These are phyloP conservation scores for Pluteus cervinus DNA, from an alignment of 768 basidiomycete species.

Conservation along the genomic window DNA sequence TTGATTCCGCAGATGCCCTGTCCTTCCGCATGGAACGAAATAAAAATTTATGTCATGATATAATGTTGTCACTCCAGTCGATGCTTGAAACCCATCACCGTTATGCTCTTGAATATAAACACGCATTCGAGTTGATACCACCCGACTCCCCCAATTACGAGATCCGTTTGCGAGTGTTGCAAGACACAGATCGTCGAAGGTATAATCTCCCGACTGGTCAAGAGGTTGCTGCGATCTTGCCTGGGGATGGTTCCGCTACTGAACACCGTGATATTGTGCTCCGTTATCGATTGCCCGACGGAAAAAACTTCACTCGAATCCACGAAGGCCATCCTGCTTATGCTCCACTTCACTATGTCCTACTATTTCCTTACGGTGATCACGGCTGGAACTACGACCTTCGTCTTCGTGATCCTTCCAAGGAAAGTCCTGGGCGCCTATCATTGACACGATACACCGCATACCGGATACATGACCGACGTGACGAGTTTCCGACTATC, in stretches of 20 bases:
- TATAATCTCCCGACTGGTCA: constrained; percentile 32
- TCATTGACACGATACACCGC: no score
- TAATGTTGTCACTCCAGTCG: constrained; percentile 13
- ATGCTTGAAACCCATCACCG: constrained; percentile 8
- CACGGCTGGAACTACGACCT: constrained; percentile 36
- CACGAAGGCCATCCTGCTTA: constrained; percentile 34
- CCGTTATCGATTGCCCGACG: no score
- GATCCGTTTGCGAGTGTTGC: constrained; percentile 1
- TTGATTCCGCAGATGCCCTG: no score
- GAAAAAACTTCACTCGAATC: no score
- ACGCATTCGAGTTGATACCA: constrained; percentile 14
- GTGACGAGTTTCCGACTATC: constrained; percentile 21
- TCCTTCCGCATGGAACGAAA: constrained; percentile 13
- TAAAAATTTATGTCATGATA: constrained; percentile 3
- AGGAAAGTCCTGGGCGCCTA: not conserved
- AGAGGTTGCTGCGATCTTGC: constrained; percentile 32
- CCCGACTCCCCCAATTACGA: not conserved
- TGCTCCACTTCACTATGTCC: constrained; percentile 32
- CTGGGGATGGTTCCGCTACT: constrained; percentile 19
- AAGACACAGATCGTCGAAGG: constrained; percentile 17
- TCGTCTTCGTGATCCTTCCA: constrained; percentile 7
- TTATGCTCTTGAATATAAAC: constrained; percentile 13
- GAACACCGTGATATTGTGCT: no score
- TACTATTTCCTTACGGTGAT: constrained; percentile 35
- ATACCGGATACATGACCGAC: no score